These are phyloP conservation scores for Psilocybe cubensis DNA, from an alignment of 768 basidiomycete species.

Conservation along the genomic window DNA sequence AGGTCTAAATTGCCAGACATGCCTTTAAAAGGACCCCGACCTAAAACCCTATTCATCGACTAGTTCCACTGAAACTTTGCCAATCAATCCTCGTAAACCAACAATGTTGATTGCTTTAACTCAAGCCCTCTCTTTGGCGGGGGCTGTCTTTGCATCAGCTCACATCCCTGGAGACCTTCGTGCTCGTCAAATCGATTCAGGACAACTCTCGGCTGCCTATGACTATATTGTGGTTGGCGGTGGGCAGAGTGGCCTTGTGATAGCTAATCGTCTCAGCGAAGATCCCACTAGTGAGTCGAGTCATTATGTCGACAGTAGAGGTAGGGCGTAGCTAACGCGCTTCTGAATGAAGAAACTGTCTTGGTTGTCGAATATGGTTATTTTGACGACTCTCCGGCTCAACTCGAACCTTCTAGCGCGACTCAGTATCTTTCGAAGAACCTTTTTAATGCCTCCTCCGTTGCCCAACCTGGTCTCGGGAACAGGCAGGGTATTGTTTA, in stretches of 20 bases:
- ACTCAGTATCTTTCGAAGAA: not conserved
- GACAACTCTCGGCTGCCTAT: not conserved
- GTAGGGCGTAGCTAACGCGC: too few relatives aligned
- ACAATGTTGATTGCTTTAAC: not conserved
- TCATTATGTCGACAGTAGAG: too few relatives aligned
- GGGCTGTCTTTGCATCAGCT: not conserved
- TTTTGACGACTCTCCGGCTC: slow-evolving; percentile 2
- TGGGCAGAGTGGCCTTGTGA: slow-evolving; percentile 15
- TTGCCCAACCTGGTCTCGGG: not conserved
- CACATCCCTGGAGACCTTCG: not conserved
- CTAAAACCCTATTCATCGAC: too few relatives aligned
- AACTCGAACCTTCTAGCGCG: slow-evolving; percentile 5
- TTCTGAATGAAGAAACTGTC: not conserved
- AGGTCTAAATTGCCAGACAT: not conserved
- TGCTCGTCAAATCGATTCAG: not conserved
- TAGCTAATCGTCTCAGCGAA: slow-evolving; percentile 16
- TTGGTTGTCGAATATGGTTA: slow-evolving; percentile 14
- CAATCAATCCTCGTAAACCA: not conserved
- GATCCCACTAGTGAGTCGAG: slow-evolving; percentile 8
- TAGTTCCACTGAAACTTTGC: not conserved
- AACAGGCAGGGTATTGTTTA: slow-evolving; percentile 1
- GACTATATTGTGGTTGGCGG: slow-evolving; percentile 9
- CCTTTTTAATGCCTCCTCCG: slow-evolving; percentile 2
- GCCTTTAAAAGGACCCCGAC: not conserved
- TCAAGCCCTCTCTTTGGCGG: not conserved